phyloP scores from a whole-genome alignment of 176 grass and related monocot species.

The Themeda triandra region DNA sequence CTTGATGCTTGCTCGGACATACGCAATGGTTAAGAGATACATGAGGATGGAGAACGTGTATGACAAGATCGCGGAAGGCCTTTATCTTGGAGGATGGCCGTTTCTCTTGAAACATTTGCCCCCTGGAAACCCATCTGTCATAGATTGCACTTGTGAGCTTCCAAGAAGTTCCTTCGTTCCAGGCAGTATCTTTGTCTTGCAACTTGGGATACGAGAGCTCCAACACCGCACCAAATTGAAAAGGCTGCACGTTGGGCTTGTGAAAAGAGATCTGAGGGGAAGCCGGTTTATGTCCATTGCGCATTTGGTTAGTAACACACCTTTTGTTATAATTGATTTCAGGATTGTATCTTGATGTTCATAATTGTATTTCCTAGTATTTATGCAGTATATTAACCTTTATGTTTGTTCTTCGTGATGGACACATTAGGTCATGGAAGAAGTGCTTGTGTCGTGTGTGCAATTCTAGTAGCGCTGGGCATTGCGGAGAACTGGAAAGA shows the following conservation, averaged over 20 bases:
- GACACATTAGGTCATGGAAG: conserved; percentile 73
- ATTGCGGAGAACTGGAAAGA: conserved; percentile 72
- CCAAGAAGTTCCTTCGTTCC: conserved; percentile 54
- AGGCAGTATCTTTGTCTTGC: conserved; percentile 75
- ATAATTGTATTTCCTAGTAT: not conserved
- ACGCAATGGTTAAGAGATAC: conserved; percentile 71
- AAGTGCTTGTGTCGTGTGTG: conserved; percentile 82
- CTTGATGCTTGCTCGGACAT: conserved; percentile 53
- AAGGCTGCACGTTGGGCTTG: conserved; percentile 64
- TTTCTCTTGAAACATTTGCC: conserved; percentile 63
- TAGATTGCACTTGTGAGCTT: conserved; percentile 91
- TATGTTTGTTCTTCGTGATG: not conserved
- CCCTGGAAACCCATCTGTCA: conserved; percentile 56
- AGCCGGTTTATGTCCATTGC: conserved; percentile 78
- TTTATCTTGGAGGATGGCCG: not conserved
- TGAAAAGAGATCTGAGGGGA: conserved; percentile 59
- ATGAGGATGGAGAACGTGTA: conserved; percentile 66
- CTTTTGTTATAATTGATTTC: not conserved
- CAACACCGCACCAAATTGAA: conserved; percentile 66
- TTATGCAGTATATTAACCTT: not conserved
- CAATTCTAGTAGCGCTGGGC: conserved; percentile 59
- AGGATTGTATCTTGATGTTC: not conserved
- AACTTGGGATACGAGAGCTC: conserved; percentile 79
- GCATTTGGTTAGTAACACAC: conserved; percentile 62
- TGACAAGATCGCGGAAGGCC: conserved; percentile 54